Evolutionary conservation across 2,329 filamentous ascomycete genomes (phyloP), one percentile per base, ranked within the genome.

Genomic region (Aspergillus phoenicis): DNA sequence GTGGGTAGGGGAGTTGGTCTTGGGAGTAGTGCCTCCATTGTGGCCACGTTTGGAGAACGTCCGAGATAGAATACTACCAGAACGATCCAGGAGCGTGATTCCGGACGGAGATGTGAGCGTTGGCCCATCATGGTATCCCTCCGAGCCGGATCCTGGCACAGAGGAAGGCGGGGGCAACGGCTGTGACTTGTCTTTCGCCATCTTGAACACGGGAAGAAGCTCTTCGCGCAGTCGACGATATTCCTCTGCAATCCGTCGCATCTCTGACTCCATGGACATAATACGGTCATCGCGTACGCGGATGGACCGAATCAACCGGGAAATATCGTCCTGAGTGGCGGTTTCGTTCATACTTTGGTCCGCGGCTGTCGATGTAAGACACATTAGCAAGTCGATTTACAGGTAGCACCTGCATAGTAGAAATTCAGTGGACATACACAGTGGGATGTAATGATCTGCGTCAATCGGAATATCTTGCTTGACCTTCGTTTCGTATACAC

Each of bases 401-500:
- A 57, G 17, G 36, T 26, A 24, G 13, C 13, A 17, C 8, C 10
- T 13, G n/a, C 4, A 64, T 60, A 70, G 49, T 22, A 30, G 20
- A 36, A 20, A 20, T 30, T 11, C 30, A 33, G 45, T 15, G 30
- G 52, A 82, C 90, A 70, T 88, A 97, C 93, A 95, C 54, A 95
- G 82, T 39, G 95, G 95, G 55, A 97, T 85, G 75, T 97, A 99
- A 76, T 98, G 91, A 71, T 97, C 94, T 63, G 89, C 89, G 73
- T 98, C 94, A 69, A 97, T 86, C 15, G 91, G 90, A 62, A 98
- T 87, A 70, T 96, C 93, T 73, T 97, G 93, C 66, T 92, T 92
- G 75, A 94, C 89, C 81, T 99, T 99, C 72, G 95, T 89, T 73
- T 98, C 93, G 79, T 97, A 98, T 58, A 98, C 93, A 70, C 89